Evolutionary conservation across 2,329 filamentous ascomycete species (phyloP).

Genomic region (Beauveria sp.): DNA sequence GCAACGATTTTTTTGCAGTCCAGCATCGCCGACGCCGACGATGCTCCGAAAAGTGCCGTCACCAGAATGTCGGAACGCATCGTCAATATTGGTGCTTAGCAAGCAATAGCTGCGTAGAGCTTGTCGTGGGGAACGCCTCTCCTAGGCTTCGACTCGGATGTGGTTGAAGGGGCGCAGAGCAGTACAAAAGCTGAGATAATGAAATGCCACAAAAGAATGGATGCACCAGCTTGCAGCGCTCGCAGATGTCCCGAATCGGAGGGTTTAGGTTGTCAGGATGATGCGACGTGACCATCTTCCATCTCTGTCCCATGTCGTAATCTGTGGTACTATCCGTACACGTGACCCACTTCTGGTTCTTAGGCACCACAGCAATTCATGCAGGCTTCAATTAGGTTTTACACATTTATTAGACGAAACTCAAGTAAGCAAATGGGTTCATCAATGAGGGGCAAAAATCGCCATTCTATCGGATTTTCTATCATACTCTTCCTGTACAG

Average conservation of each 20-base stretch:
- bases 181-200: background rate
- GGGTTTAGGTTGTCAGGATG: background rate
- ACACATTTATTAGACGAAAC: too few species aligned
- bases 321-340: background rate
- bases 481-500: too few species aligned
- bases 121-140: background rate
- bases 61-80: constrained; percentile 36
- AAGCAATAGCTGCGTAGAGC: background rate
- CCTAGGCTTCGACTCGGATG: background rate
- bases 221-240: constrained; percentile 2
- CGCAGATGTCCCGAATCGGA: background rate
- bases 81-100: constrained; percentile 13
- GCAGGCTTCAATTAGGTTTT: background rate
- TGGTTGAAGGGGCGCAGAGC: background rate
- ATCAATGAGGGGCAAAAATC: too few species aligned
- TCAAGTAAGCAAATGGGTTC: too few species aligned
- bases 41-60: constrained; percentile 28
- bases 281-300: background rate
- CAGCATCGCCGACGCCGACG: constrained; percentile 41
- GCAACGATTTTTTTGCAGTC: constrained; percentile 56
- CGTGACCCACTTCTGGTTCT: constrained; percentile 5
- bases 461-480: too few species aligned
- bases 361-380: background rate
- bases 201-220: constrained; percentile 4
- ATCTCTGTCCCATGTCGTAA: constrained; percentile 1